Evolutionary conservation across 768 basidiomycete species (phyloP).

Genomic region (Phaffia australis): DNA sequence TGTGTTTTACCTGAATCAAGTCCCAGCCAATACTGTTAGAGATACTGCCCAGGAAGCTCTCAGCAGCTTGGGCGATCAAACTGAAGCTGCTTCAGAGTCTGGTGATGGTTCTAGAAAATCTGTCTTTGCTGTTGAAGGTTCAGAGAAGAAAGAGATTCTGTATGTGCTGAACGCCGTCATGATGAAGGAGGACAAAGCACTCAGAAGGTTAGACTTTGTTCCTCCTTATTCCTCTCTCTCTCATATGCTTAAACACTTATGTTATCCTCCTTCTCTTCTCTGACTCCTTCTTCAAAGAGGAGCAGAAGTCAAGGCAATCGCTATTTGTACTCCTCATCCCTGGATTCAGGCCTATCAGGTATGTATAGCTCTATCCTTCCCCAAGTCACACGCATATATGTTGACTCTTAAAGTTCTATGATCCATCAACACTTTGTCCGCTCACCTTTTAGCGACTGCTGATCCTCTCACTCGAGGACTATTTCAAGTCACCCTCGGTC

Average conservation of each 20-base stretch:
- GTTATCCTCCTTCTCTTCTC: not conserved
- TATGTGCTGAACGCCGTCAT: constrained; percentile 84
- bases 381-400: not conserved
- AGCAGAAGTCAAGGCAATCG: constrained; percentile 85
- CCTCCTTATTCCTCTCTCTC: not conserved
- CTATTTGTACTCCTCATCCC: constrained; percentile 83
- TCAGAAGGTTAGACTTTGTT: constrained; percentile 51
- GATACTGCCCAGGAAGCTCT: constrained; percentile 42
- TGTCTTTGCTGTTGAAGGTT: constrained; percentile 14
- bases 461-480: constrained; percentile 87
- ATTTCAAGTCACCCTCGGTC: constrained; percentile 77
- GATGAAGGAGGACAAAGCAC: constrained; percentile 77
- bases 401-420: not conserved
- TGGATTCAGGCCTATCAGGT: constrained; percentile 96
- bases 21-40: constrained; percentile 77
- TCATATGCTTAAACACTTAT: not conserved
- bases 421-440: not conserved
- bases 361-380: constrained; percentile 23
- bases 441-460: constrained; percentile 62
- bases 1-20: constrained; percentile 95
- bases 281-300: constrained; percentile 47
- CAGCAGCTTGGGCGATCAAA: constrained; percentile 36
- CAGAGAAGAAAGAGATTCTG: constrained; percentile 48
- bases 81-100: constrained; percentile 2
- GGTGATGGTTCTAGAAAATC: constrained; percentile 27